Percentiles rank a stretch among this genome's conserved stretches.
Conservation (phyloP, 1,284 basidiomycete genomes). For the Uromyces viciae-fabae region DNA sequence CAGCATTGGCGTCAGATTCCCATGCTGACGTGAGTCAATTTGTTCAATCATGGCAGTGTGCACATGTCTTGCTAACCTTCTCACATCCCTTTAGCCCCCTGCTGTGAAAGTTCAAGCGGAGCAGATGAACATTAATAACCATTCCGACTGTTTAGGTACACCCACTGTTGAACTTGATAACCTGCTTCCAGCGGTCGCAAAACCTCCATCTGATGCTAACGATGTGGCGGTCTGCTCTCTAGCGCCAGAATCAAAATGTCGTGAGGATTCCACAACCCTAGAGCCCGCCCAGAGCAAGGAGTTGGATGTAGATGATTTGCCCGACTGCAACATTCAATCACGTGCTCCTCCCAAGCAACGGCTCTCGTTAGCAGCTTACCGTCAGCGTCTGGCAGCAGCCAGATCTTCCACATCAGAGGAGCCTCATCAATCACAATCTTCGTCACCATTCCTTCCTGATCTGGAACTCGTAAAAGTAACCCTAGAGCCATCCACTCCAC, state of each 20-base stretch:
- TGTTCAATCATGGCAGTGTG: not conserved
- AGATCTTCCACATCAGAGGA: constrained; percentile 18
- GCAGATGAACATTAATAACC: not conserved
- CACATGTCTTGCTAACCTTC: not conserved
- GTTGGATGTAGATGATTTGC: not conserved
- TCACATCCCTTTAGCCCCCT: not conserved
- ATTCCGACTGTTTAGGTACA: not conserved
- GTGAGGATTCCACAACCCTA: not conserved
- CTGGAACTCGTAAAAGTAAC: not conserved
- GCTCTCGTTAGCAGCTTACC: constrained; percentile 33
- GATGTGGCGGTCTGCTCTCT: not conserved
- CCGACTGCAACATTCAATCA: not conserved
- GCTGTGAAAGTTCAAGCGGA: not conserved
- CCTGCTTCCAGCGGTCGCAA: not conserved
- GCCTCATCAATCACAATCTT: constrained; percentile 17
- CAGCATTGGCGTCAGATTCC: not conserved
- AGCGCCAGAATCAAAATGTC: not conserved
- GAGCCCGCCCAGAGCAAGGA: not conserved
- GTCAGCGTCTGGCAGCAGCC: constrained; percentile 14
- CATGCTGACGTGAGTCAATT: not conserved
- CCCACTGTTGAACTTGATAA: not conserved
- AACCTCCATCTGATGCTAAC: not conserved
- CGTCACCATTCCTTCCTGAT: not conserved
- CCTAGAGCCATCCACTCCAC: not conserved
- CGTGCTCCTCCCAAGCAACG: constrained; percentile 6